Conservation (phyloP, 805 yeast species). For the Scheffersomyces stipitis region DNA sequence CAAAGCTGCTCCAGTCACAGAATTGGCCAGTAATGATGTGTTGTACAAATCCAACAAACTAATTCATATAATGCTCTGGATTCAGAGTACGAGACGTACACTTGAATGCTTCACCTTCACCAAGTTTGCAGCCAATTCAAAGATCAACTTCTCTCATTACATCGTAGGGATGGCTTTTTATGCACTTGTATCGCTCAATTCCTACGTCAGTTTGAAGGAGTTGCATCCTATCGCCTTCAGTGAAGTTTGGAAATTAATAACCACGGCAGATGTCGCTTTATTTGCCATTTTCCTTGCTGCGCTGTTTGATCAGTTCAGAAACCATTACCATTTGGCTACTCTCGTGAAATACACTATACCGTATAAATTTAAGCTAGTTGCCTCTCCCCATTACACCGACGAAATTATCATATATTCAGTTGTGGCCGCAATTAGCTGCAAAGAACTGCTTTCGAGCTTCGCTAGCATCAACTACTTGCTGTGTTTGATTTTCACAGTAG, state of each 20-base stretch:
- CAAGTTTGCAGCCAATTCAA: slow-evolving; percentile 46
- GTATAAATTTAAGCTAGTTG: slow-evolving; percentile 33
- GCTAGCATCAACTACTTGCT: slow-evolving; percentile 20
- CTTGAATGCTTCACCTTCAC: slow-evolving; percentile 54
- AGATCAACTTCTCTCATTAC: slow-evolving; percentile 68
- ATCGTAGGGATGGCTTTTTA: slow-evolving; percentile 64
- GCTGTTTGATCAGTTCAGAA: slow-evolving; percentile 52
- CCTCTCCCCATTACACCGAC: slow-evolving; percentile 71
- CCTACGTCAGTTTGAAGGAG: slow-evolving; percentile 17
- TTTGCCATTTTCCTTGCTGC: slow-evolving; percentile 43
- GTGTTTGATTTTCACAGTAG: slow-evolving; percentile 33
- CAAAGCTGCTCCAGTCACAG: not conserved
- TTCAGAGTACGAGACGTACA: slow-evolving; percentile 57
- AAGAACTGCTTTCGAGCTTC: slow-evolving; percentile 12
- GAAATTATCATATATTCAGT: slow-evolving; percentile 58
- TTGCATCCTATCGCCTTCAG: slow-evolving; percentile 5
- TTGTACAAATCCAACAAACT: slow-evolving; percentile 17
- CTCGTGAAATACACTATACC: slow-evolving; percentile 62
- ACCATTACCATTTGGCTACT: slow-evolving; percentile 50
- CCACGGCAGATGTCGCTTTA: not conserved
- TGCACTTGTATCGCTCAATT: slow-evolving; percentile 42
- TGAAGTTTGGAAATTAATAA: slow-evolving; percentile 18
- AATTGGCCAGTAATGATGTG: slow-evolving; percentile 2
- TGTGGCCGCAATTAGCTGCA: slow-evolving; percentile 19
- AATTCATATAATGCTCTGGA: slow-evolving; percentile 21